Conservation (phyloP, 495 filamentous ascomycete species). For the Talaromyces liani region DNA sequence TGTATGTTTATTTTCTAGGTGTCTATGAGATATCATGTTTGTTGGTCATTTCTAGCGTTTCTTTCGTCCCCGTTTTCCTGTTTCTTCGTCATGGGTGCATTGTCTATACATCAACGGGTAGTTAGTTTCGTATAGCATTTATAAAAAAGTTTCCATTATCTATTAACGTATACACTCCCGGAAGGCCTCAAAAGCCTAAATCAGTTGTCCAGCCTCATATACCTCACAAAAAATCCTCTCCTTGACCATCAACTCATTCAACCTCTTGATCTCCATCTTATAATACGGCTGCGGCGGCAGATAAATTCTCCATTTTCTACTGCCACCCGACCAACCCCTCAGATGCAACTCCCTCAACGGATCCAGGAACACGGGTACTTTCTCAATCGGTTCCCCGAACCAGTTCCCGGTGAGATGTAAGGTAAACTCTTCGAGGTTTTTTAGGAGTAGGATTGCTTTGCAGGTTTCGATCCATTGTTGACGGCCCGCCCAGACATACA, state of each 20-base stretch:
- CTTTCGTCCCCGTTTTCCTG: neutral
- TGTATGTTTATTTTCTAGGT: neutral
- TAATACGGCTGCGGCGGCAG: slow-evolving; percentile 35
- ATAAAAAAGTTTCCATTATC: neutral
- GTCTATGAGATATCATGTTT: neutral
- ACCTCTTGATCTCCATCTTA: slow-evolving; percentile 21
- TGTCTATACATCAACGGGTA: neutral
- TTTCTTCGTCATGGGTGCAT: neutral
- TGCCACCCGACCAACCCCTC: neutral
- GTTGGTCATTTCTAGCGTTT: neutral
- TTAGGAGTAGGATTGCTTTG: slow-evolving; percentile 19
- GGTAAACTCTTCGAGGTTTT: slow-evolving; percentile 26
- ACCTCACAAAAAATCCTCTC: slow-evolving; percentile 9
- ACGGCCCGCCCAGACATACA: slow-evolving; percentile 36
- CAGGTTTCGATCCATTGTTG: slow-evolving; percentile 39
- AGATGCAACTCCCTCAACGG: slow-evolving; percentile 26
- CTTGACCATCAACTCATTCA: slow-evolving; percentile 15
- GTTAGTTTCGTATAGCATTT: neutral
- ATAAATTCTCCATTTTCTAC: slow-evolving; percentile 22
- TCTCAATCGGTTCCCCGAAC: slow-evolving; percentile 38
- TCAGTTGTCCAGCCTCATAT: slow-evolving; percentile 1
- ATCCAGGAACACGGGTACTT: slow-evolving; percentile 33
- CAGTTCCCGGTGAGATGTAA: slow-evolving; percentile 30
- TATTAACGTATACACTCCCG: too few relatives aligned
- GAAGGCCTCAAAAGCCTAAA: too few relatives aligned